These are phyloP conservation scores for Amesomyces nigricolor DNA, from an alignment of 2,329 filamentous ascomycete species.

Conservation along the genomic window DNA sequence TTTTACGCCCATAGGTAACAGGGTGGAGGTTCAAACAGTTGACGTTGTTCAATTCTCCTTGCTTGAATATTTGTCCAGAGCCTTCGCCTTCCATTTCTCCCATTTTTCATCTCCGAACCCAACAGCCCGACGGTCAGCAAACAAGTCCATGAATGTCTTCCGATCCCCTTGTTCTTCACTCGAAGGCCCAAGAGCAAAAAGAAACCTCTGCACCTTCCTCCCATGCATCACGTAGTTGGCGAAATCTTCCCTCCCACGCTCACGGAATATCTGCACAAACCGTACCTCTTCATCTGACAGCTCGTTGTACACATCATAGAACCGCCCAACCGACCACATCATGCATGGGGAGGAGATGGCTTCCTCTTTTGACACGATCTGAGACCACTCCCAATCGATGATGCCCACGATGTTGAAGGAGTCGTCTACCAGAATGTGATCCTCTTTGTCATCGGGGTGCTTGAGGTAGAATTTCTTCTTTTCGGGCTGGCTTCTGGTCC, in stretches of 20 bases:
- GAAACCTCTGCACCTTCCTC: slow-evolving; percentile 24
- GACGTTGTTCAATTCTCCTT: too few relatives aligned
- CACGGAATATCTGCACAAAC: slow-evolving; percentile 25
- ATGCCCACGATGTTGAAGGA: slow-evolving; percentile 36
- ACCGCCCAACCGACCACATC: slow-evolving; percentile 32
- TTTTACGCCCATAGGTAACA: too few relatives aligned
- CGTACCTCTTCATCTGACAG: slow-evolving; percentile 25
- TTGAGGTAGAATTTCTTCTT: slow-evolving; percentile 28
- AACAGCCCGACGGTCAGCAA: neutral
- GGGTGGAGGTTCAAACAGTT: too few relatives aligned
- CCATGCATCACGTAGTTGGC: slow-evolving; percentile 19
- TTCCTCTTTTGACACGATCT: slow-evolving; percentile 24
- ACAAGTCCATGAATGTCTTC: neutral
- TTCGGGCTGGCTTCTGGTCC: neutral
- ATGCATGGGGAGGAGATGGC: slow-evolving; percentile 33
- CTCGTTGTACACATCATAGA: slow-evolving; percentile 31
- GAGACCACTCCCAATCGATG: slow-evolving; percentile 40
- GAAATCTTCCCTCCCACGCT: slow-evolving; percentile 17
- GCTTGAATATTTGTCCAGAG: too few relatives aligned
- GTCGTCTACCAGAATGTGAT: slow-evolving; percentile 33
- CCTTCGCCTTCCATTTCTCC: too few relatives aligned
- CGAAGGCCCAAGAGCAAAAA: slow-evolving; percentile 8
- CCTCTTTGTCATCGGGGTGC: slow-evolving; percentile 42
- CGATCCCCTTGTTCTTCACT: neutral
- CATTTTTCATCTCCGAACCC: too few relatives aligned